Percentiles rank a stretch among this genome's conserved stretches.
Evolutionary conservation across 1,139 yeast species (phyloP).

Genomic region (Saccharomyces hybrid): DNA sequence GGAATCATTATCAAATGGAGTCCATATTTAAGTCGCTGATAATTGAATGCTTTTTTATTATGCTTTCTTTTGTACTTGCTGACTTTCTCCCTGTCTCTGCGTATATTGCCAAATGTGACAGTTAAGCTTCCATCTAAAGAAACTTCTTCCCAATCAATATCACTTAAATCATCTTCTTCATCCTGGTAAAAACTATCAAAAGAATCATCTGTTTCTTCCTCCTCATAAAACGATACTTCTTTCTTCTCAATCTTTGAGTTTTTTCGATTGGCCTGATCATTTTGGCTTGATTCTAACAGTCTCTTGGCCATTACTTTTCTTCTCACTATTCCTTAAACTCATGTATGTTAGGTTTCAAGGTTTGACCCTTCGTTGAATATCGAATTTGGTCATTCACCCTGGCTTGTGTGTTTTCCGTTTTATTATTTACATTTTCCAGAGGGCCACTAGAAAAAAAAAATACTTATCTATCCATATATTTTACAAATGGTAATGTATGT

Average conservation of each 20-base stretch:
- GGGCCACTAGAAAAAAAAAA: neutral
- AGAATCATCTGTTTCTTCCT: neutral
- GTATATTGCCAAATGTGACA: constrained; percentile 1
- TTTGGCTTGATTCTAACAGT: neutral
- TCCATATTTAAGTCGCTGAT: constrained; percentile 14
- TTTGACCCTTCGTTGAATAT: neutral
- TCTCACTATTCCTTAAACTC: neutral
- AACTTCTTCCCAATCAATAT: constrained; percentile 23
- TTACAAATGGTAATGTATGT: neutral
- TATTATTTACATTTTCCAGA: neutral
- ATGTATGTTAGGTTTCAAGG: neutral
- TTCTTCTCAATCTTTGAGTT: constrained; percentile 1
- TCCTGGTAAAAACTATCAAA: neutral
- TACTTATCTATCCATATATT: neutral
- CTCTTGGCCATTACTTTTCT: neutral
- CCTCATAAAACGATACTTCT: constrained; percentile 1
- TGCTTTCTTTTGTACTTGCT: constrained; percentile 4
- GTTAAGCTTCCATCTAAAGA: constrained; percentile 10
- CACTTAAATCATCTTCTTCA: constrained; percentile 6
- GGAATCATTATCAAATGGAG: constrained; percentile 19
- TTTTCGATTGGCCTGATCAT: neutral
- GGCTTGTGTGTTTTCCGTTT: neutral
- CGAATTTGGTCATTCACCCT: neutral
- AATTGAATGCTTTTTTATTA: constrained; percentile 2
- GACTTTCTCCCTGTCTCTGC: neutral